A percentile compares a stretch with the other conserved stretches of the same genome.
Conservation (phyloP, 768 basidiomycete species). For the button mushroom (Agaricus bisporus) region DNA sequence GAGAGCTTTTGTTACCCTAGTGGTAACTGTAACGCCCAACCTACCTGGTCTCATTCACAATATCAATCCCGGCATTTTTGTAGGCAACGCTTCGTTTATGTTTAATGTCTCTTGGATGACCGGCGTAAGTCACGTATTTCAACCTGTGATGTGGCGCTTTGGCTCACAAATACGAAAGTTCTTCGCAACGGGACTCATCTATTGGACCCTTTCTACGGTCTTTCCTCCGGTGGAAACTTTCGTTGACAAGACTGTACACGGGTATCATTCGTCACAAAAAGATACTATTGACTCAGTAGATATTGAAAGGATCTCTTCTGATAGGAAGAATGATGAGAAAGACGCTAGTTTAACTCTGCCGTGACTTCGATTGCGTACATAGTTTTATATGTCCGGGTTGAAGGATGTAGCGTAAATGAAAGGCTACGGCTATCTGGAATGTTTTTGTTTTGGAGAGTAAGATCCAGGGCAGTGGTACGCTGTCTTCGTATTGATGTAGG, state of each 20-base stretch:
- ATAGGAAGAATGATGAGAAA: background rate
- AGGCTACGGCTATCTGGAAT: too few relatives aligned
- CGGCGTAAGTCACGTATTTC: conserved; percentile 42
- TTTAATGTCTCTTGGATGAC: conserved; percentile 76
- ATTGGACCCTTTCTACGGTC: conserved; percentile 29
- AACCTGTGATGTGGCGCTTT: background rate
- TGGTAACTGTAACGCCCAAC: conserved; percentile 63
- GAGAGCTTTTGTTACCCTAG: conserved; percentile 65
- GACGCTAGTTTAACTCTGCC: background rate
- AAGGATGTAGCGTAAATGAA: too few relatives aligned
- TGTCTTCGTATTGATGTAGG: too few relatives aligned
- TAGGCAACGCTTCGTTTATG: conserved; percentile 50
- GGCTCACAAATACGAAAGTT: conserved; percentile 24
- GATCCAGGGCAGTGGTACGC: too few relatives aligned
- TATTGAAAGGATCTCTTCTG: background rate
- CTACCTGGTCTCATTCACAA: conserved; percentile 74
- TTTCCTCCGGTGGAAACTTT: conserved; percentile 40
- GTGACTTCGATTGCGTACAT: too few relatives aligned
- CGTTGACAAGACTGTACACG: conserved; percentile 28
- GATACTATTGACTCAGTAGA: background rate
- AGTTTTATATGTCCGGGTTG: too few relatives aligned
- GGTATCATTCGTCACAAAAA: conserved; percentile 16
- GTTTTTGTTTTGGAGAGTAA: too few relatives aligned
- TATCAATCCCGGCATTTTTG: conserved; percentile 59
- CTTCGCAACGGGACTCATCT: conserved; percentile 27